phyloP scores from a whole-genome alignment of 257 asterid species.

The Solanum appendiculatum region DNA sequence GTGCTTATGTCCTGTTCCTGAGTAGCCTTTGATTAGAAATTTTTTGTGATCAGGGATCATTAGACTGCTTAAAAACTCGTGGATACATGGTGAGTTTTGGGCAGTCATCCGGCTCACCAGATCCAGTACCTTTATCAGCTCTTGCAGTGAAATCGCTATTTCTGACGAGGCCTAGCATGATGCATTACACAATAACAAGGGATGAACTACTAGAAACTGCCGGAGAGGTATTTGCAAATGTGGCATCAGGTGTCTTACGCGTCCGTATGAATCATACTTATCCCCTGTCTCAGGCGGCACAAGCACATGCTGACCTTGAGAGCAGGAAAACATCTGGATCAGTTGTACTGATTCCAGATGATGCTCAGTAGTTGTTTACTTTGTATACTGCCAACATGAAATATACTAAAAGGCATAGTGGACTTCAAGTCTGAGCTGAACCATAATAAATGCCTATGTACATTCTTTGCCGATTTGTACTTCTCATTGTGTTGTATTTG shows the following conservation, averaged over 20 bases:
- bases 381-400: not conserved
- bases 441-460: not conserved
- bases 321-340: slow-evolving; percentile 76
- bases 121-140: slow-evolving; percentile 61
- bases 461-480: not conserved
- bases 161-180: slow-evolving; percentile 80
- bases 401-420: not conserved
- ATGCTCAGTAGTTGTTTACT: not conserved
- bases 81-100: slow-evolving; percentile 93
- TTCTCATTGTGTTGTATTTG: not conserved
- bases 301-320: slow-evolving; percentile 87
- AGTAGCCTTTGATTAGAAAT: not conserved
- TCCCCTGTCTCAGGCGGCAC: slow-evolving; percentile 66
- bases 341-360: slow-evolving; percentile 64
- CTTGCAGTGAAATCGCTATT: slow-evolving; percentile 66
- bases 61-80: slow-evolving; percentile 71
- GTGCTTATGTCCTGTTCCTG: not conserved
- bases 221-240: slow-evolving; percentile 64
- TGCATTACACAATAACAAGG: slow-evolving; percentile 51
- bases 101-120: slow-evolving; percentile 81
- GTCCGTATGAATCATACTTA: slow-evolving; percentile 69
- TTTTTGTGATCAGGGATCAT: slow-evolving; percentile 53
- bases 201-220: slow-evolving; percentile 71
- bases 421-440: not conserved
- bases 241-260: slow-evolving; percentile 49